These are phyloP conservation scores for Zelopaecilomyces penicillatus DNA, from an alignment of 2,329 filamentous ascomycete species.

Conservation along the genomic window DNA sequence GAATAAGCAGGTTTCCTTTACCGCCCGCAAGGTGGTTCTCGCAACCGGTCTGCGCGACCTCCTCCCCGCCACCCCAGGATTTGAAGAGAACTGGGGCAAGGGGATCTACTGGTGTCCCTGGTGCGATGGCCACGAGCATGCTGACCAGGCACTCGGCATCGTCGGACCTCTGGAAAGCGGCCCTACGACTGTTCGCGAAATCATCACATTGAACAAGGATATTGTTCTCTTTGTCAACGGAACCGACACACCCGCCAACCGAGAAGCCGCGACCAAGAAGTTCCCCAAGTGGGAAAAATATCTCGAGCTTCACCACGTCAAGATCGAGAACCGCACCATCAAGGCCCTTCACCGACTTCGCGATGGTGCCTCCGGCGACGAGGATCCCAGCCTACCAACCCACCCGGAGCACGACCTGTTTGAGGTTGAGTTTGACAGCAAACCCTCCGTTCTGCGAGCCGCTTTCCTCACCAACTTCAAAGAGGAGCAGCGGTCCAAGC, in stretches of 20 bases:
- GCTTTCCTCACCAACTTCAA: slow-evolving; percentile 45
- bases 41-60: slow-evolving; percentile 49
- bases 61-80: slow-evolving; percentile 45
- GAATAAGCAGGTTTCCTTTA: slow-evolving; percentile 24
- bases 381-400: slow-evolving; percentile 33
- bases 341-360: slow-evolving; percentile 36
- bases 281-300: slow-evolving; percentile 41
- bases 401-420: slow-evolving; percentile 47
- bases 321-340: slow-evolving; percentile 49
- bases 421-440: slow-evolving; percentile 42
- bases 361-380: slow-evolving; percentile 26
- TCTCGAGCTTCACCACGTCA: slow-evolving; percentile 41
- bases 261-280: slow-evolving; percentile 28
- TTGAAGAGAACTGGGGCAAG: slow-evolving; percentile 47
- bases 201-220: slow-evolving; percentile 46
- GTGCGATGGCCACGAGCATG: slow-evolving; percentile 56
- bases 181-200: slow-evolving; percentile 39
- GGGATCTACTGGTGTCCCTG: slow-evolving; percentile 58
- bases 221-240: slow-evolving; percentile 53
- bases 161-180: slow-evolving; percentile 37
- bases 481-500: slow-evolving; percentile 36
- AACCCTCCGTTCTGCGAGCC: slow-evolving; percentile 34
- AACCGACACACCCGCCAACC: slow-evolving; percentile 39
- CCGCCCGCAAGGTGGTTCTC: slow-evolving; percentile 46
- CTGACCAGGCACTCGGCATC: slow-evolving; percentile 48